These are phyloP conservation scores for Castanea mollissima DNA, from an alignment of 306 rosid genomes.

Conservation along the genomic window DNA sequence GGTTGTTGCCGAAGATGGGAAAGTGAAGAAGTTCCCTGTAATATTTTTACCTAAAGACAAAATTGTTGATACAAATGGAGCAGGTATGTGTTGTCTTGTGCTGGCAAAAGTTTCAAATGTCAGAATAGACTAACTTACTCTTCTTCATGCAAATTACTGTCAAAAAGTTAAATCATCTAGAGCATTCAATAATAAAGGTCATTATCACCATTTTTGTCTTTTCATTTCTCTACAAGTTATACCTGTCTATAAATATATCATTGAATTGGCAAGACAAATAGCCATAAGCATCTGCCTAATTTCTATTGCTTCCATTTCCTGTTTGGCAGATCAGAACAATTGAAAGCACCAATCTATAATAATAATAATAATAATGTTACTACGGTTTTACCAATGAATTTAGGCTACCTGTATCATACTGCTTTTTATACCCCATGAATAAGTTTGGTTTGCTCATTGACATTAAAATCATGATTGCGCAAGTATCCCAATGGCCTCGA, in stretches of 20 bases:
- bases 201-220: not conserved
- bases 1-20: slow-evolving; percentile 92
- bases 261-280: not conserved
- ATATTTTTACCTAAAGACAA: slow-evolving; percentile 75
- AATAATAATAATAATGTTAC: too few relatives aligned
- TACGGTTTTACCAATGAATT: too few relatives aligned
- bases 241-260: not conserved
- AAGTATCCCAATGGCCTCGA: not conserved
- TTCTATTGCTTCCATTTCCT: not conserved
- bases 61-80: slow-evolving; percentile 93
- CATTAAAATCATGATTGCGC: not conserved
- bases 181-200: not conserved
- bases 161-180: not conserved
- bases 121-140: not conserved
- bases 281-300: not conserved
- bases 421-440: not conserved
- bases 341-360: not conserved
- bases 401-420: not conserved
- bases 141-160: not conserved
- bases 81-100: slow-evolving; percentile 49
- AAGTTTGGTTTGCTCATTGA: not conserved
- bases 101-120: not conserved
- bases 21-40: slow-evolving; percentile 66
- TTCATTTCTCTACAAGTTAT: not conserved
- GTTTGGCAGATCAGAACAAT: not conserved